Evolutionary conservation across 441 rosid genomes (phyloP).

Genomic region (Gossypium schwendimanii): DNA sequence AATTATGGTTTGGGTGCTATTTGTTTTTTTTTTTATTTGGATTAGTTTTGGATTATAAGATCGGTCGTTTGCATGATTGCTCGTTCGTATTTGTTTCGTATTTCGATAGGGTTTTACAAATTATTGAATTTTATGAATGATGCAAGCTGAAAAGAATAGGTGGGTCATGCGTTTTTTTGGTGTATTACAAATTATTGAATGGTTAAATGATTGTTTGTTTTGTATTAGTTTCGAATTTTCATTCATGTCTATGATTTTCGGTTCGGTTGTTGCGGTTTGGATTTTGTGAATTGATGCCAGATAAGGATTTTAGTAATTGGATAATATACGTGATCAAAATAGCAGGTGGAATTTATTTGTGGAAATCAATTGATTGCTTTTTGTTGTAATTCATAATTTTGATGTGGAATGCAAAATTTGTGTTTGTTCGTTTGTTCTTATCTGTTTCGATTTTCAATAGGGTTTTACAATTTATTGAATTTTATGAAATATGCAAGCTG

Average conservation of each 20-base stretch:
- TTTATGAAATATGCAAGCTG: too few species aligned
- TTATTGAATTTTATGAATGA: not conserved
- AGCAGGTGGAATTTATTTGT: not conserved
- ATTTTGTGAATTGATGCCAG: not conserved
- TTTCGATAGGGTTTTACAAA: not conserved
- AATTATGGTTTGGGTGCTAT: not conserved
- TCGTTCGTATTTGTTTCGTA: not conserved
- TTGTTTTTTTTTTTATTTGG: not conserved
- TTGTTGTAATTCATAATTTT: not conserved
- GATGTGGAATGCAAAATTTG: not conserved
- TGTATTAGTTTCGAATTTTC: not conserved
- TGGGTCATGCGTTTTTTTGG: not conserved
- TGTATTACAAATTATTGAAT: not conserved
- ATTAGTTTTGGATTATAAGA: not conserved
- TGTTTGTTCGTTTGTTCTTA: not conserved
- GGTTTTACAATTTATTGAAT: not conserved
- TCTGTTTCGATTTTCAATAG: not conserved
- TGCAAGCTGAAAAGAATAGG: not conserved
- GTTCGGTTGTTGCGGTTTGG: not conserved
- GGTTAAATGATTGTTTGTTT: not conserved
- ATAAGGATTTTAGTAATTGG: not conserved
- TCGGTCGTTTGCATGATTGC: too few species aligned
- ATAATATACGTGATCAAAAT: not conserved
- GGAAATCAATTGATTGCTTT: not conserved
- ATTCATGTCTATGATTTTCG: slow-evolving; percentile 21